These are phyloP conservation scores for Apiotrichum montevideense DNA, from an alignment of 1,284 basidiomycete species.

Conservation along the genomic window DNA sequence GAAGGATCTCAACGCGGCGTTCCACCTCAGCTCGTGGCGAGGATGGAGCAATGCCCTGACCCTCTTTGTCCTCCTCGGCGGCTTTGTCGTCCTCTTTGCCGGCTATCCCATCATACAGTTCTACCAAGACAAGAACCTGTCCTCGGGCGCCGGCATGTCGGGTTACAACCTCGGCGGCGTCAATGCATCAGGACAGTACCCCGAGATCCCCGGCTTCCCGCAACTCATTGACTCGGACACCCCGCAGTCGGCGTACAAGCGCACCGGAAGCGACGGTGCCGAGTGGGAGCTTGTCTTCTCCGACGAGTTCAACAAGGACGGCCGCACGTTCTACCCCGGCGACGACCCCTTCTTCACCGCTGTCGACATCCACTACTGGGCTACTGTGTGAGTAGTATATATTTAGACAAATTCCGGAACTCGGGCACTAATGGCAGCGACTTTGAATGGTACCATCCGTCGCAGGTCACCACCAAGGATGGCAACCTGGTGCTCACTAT, in stretches of 20 bases:
- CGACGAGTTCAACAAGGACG: constrained; percentile 77
- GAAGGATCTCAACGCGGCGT: constrained; percentile 45
- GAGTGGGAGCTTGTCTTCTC: constrained; percentile 69
- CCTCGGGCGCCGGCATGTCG: constrained; percentile 22
- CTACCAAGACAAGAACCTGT: constrained; percentile 35
- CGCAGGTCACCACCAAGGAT: constrained; percentile 66
- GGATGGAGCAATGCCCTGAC: constrained; percentile 54
- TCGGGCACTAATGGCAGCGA: constrained; percentile 22
- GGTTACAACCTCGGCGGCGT: constrained; percentile 69
- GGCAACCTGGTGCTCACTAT: constrained; percentile 81
- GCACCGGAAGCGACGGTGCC: constrained; percentile 61
- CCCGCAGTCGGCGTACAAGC: constrained; percentile 54
- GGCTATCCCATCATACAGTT: constrained; percentile 68
- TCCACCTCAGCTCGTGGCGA: constrained; percentile 36
- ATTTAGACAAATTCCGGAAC: too few species aligned
- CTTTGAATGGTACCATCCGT: constrained; percentile 61
- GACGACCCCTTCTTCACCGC: constrained; percentile 52
- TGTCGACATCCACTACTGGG: constrained; percentile 53
- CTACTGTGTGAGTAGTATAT: constrained; percentile 32
- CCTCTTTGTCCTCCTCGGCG: constrained; percentile 45
- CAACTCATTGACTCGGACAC: constrained; percentile 63
- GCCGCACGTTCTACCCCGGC: constrained; percentile 51
- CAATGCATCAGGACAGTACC: constrained; percentile 63
- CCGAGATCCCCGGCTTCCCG: constrained; percentile 55
- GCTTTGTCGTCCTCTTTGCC: constrained; percentile 61